Percentiles rank a stretch among this genome's conserved stretches.
phyloP scores from a whole-genome alignment of 2,329 filamentous ascomycete genomes.

The Mollisiaceae sp. region DNA sequence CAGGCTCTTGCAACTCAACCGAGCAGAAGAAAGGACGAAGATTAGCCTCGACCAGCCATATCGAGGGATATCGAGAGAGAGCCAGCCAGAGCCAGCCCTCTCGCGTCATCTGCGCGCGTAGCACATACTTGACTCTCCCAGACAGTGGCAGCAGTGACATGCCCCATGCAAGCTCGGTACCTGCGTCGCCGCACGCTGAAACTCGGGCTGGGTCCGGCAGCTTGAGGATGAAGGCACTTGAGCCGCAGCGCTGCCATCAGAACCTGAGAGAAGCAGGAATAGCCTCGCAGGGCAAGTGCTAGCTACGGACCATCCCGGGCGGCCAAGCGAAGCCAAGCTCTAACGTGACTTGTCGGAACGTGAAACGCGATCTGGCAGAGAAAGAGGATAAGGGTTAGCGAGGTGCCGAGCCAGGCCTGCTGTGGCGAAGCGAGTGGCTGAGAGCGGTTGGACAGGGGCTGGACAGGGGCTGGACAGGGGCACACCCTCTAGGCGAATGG shows the following conservation, averaged over 20 bases:
- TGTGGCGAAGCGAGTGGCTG: background rate
- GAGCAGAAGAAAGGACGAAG: slow-evolving; percentile 5
- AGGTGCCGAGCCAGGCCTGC: background rate
- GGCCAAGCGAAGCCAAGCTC: slow-evolving; percentile 19
- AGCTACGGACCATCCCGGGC: background rate
- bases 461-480: no score
- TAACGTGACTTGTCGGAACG: slow-evolving; percentile 21
- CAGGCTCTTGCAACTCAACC: background rate
- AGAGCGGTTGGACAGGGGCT: background rate
- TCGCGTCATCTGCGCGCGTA: background rate
- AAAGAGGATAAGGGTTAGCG: slow-evolving; percentile 11
- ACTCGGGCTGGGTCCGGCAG: slow-evolving; percentile 15
- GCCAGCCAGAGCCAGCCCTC: background rate
- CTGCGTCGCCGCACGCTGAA: slow-evolving; percentile 14
- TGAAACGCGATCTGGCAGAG: slow-evolving; percentile 25
- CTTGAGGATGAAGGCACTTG: slow-evolving; percentile 8
- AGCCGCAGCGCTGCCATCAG: slow-evolving; percentile 10
- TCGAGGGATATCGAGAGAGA: no score
- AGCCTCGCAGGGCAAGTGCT: slow-evolving; percentile 5
- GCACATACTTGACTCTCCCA: background rate
- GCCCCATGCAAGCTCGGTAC: background rate
- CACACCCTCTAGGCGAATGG: slow-evolving; percentile 17
- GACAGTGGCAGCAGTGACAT: background rate
- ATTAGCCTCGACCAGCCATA: slow-evolving; percentile 9
- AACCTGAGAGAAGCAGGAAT: slow-evolving; percentile 18